A percentile compares a stretch with the other conserved stretches of the same genome.
These are phyloP conservation scores for Verticillium albo-atrum DNA, from an alignment of 2,329 filamentous ascomycete genomes.

Conservation along the genomic window DNA sequence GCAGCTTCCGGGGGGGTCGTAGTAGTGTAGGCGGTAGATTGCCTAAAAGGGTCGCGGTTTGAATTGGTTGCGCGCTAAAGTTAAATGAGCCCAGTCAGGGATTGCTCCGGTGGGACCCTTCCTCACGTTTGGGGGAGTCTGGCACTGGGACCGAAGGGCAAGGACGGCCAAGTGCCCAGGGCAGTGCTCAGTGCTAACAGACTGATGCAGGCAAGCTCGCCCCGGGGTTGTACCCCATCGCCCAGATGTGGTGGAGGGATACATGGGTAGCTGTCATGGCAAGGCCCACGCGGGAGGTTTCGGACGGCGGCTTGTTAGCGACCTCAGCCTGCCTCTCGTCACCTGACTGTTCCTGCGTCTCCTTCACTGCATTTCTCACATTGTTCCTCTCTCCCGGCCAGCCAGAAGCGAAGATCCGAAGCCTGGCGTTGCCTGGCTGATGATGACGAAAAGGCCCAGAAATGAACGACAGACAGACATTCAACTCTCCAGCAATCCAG, in stretches of 20 bases:
- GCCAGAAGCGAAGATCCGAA: not conserved
- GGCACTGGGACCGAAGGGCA: not conserved
- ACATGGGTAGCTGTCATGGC: not conserved
- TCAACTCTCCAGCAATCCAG: no score
- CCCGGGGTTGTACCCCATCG: not conserved
- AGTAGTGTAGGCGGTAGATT: conserved; percentile 23
- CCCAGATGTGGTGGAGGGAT: not conserved
- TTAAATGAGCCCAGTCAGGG: conserved; percentile 32
- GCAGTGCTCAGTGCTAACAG: not conserved
- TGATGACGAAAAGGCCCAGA: no score
- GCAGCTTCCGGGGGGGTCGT: not conserved
- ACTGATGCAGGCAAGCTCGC: not conserved
- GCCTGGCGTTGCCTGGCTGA: not conserved
- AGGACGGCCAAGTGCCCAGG: not conserved
- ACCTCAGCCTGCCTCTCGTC: not conserved
- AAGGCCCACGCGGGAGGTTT: not conserved
- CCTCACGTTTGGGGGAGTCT: not conserved
- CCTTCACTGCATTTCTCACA: not conserved
- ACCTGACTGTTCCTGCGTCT: not conserved
- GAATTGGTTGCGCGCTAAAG: conserved; percentile 32
- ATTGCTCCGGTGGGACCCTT: conserved; percentile 10
- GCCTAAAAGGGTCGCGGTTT: conserved; percentile 27
- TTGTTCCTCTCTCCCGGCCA: not conserved
- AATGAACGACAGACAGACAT: no score
- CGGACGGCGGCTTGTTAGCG: not conserved